Evolutionary conservation across 441 rosid species (phyloP).

Genomic region (Gossypium schwendimanii): DNA sequence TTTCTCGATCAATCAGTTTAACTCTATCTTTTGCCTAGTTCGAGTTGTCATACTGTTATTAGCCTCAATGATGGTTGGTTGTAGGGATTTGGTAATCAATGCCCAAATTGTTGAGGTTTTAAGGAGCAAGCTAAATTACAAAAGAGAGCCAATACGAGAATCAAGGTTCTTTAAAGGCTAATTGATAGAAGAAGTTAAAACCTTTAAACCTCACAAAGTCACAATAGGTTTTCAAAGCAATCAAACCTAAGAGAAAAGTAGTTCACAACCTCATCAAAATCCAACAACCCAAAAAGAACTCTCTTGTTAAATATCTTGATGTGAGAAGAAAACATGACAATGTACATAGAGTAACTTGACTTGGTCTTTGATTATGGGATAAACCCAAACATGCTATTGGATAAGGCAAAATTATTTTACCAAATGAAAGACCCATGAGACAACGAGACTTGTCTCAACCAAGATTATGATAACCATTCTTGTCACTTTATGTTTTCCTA

Average conservation of each 20-base stretch:
- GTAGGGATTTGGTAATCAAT: not conserved
- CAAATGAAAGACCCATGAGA: not conserved
- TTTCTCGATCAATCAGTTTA: not conserved
- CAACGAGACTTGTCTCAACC: not conserved
- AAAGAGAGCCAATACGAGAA: not conserved
- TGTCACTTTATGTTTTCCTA: not conserved
- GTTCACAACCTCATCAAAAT: not conserved
- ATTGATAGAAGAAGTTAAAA: not conserved
- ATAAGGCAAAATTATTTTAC: not conserved
- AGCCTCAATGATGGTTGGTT: not conserved
- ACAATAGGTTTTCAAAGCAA: not conserved
- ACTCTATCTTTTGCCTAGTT: not conserved
- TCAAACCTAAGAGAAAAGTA: not conserved
- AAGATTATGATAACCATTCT: not conserved
- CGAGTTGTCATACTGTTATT: not conserved
- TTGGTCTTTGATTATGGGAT: not conserved
- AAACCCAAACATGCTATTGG: not conserved
- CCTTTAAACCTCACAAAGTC: not conserved
- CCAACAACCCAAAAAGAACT: not conserved
- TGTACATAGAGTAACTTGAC: not conserved
- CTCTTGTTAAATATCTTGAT: not conserved
- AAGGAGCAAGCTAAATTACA: not conserved
- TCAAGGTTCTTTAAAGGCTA: constrained; percentile 1
- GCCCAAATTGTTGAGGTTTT: not conserved
- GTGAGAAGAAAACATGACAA: not conserved